Conservation (phyloP, 129 eudicot species). For the Chrysanthemum makinoi region DNA sequence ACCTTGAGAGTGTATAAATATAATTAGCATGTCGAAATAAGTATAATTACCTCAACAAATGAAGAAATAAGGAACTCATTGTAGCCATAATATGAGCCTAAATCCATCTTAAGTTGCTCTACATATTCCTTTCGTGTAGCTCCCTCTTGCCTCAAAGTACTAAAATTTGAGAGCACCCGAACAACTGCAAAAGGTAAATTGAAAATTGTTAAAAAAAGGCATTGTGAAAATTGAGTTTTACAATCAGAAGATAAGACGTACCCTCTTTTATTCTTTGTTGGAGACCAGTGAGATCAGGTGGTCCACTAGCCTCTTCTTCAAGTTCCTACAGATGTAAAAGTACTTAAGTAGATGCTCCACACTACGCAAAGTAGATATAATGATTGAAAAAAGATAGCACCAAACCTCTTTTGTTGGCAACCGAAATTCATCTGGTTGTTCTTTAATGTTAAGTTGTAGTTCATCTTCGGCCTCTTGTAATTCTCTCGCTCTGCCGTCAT, state of each 20-base stretch:
- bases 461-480: constrained; percentile 53
- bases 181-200: constrained; percentile 46
- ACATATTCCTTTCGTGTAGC: constrained; percentile 72
- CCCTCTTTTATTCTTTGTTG: constrained; percentile 91
- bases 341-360: background rate
- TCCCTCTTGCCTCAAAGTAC: constrained; percentile 72
- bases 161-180: constrained; percentile 79
- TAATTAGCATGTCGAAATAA: background rate
- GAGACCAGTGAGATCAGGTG: constrained; percentile 84
- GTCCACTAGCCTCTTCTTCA: constrained; percentile 75
- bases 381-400: background rate
- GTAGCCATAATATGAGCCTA: constrained; percentile 84
- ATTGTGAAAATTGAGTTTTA: background rate
- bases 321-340: constrained; percentile 48
- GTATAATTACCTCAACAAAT: constrained; percentile 67
- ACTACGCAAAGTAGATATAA: background rate
- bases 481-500: constrained; percentile 40
- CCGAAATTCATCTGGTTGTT: constrained; percentile 73
- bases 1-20: background rate
- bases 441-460: constrained; percentile 63
- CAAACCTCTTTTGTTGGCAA: constrained; percentile 74
- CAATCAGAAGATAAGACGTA: constrained; percentile 31
- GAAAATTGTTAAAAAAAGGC: background rate
- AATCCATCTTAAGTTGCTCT: constrained; percentile 77
- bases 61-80: constrained; percentile 79